Conservation (phyloP, 2,329 filamentous ascomycete species). For the Cercospora berteroae region DNA sequence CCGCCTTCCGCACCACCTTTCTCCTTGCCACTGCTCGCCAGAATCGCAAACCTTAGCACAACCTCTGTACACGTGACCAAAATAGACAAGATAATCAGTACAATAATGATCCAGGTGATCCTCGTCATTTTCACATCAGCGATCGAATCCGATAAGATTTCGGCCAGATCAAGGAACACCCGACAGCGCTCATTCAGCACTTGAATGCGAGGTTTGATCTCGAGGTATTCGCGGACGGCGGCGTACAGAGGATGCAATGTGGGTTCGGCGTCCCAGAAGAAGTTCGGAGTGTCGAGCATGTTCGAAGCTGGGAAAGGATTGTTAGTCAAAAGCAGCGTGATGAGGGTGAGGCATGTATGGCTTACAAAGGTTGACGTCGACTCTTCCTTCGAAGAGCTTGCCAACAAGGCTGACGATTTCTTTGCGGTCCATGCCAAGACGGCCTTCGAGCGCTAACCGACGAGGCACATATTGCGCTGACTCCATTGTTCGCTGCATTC, state of each 20-base stretch:
- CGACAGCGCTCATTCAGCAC: constrained; percentile 95
- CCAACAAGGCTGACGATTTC: constrained; percentile 93
- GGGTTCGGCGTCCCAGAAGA: constrained; percentile 98
- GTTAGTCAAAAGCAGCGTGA: background rate
- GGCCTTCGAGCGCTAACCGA: constrained; percentile 80
- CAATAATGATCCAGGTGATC: constrained; percentile 97
- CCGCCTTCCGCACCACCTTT: background rate
- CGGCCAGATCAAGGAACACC: constrained; percentile 92
- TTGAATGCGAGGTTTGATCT: constrained; percentile 93
- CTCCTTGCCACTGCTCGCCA: constrained; percentile 41
- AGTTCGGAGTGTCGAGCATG: constrained; percentile 91
- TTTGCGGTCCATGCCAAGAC: constrained; percentile 84
- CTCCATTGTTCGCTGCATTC: constrained; percentile 91
- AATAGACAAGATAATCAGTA: constrained; percentile 88
- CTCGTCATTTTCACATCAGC: constrained; percentile 92
- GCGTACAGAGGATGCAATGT: constrained; percentile 91
- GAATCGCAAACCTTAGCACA: constrained; percentile 75
- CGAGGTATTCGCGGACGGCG: constrained; percentile 93
- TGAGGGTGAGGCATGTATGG: constrained; percentile 19
- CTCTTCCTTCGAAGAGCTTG: constrained; percentile 84
- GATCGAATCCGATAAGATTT: constrained; percentile 89
- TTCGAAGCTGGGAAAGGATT: constrained; percentile 68
- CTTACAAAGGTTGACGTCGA: constrained; percentile 97
- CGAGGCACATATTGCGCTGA: constrained; percentile 91
- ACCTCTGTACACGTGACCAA: constrained; percentile 89